Evolutionary conservation across 345 rosid species (phyloP), one percentile per base, ranked within the genome.

Genomic region (Populus simonii): DNA sequence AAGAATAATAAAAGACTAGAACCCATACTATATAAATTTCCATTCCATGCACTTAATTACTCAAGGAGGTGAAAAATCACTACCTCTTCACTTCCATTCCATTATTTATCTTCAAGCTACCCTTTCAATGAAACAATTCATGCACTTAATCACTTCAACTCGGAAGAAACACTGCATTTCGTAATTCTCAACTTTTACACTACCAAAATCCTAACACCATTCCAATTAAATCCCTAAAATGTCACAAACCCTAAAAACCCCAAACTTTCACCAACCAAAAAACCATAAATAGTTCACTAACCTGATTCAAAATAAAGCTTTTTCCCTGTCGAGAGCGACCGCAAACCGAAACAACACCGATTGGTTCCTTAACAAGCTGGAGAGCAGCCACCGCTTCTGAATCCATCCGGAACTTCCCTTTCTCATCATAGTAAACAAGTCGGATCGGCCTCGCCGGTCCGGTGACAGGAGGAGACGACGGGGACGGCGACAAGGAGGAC

Each of bases 241-340:
- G 3, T 22, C 7, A 68, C 22, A 62, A 82, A 73, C 61, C 76
- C 73, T 49, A 77, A 25, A 33, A n/a, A 7, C 36, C 73, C 51
- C 39, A 53, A 66, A 70, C 23, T 8, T 18, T 6, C 3, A 49
- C 1, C 12, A 45, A 9, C 8, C 38, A 38, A 18, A 25, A 27
- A 15, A 39, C 69, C 8, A 45, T 63, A 51, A 8, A 45, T 8
- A 51, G 20, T 22, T 74, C 49, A 25, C 66, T 17, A 38, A 96
- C 99, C 93, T 96, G 97, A 85, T 96, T 96, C 78, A 96, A 78
- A 39, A 96, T 92, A 76, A 87, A 96, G 88, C 97, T 94, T 84
- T 96, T 96, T 39, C 99, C 99, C 88, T 94, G 98, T 27, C 99
- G 97, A 86, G 98, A 92, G 39, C 98, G 92, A 73, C 99, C 99